These are phyloP conservation scores for Pseudevernia furfuracea DNA, from an alignment of 495 filamentous ascomycete species.

Conservation along the genomic window DNA sequence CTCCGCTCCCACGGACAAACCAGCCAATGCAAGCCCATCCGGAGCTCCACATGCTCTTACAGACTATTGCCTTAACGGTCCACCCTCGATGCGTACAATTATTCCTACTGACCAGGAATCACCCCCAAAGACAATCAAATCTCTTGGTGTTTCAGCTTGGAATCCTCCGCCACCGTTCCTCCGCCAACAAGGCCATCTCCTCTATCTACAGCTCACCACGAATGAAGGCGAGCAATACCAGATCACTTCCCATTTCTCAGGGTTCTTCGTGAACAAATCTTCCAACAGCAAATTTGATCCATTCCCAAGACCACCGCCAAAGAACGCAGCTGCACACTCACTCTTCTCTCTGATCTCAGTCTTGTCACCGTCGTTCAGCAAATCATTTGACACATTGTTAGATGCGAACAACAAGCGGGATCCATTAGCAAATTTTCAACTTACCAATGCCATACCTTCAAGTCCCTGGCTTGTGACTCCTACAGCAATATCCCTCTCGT, in stretches of 20 bases:
- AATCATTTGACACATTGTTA: conserved; percentile 65
- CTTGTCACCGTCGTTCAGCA: conserved; percentile 74
- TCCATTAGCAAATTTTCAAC: conserved; percentile 84
- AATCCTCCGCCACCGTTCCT: conserved; percentile 91
- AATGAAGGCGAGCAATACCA: conserved; percentile 90
- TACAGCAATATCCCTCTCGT: conserved; percentile 49
- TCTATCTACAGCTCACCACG: conserved; percentile 82
- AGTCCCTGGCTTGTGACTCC: conserved; percentile 85
- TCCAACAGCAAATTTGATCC: conserved; percentile 90
- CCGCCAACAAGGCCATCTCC: conserved; percentile 82
- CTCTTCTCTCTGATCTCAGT: conserved; percentile 69
- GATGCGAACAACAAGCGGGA: conserved; percentile 76
- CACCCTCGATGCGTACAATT: conserved; percentile 59
- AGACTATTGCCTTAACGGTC: conserved; percentile 67
- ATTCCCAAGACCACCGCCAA: conserved; percentile 60
- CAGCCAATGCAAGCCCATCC: conserved; percentile 18
- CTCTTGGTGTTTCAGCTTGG: conserved; percentile 83
- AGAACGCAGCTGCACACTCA: conserved; percentile 70
- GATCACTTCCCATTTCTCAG: conserved; percentile 85
- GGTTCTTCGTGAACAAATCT: conserved; percentile 94
- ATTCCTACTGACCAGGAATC: conserved; percentile 56
- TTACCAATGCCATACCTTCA: conserved; percentile 85
- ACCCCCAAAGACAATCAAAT: conserved; percentile 80
- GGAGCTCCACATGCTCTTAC: conserved; percentile 39
- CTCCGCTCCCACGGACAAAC: conserved; percentile 43